Evolutionary conservation across 192 early-diverging fungal species (phyloP), one percentile per base, ranked within the genome.

Genomic region (Cladochytrium replicatum): DNA sequence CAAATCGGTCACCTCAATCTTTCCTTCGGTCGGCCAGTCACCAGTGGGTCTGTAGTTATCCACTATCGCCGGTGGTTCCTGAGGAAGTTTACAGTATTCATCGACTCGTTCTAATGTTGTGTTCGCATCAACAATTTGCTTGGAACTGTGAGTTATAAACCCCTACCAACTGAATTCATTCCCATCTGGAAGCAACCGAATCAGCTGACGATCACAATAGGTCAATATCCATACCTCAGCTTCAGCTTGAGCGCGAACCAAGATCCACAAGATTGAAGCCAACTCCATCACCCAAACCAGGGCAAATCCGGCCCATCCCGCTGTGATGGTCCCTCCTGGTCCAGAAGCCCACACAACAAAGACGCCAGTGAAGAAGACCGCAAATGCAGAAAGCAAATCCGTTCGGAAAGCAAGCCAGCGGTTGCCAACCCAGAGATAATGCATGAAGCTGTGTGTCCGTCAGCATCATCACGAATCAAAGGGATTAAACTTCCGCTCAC

Each of bases 221-320:
- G n/a, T n/a, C n/a, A n/a, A n/a, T n/a, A n/a, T 67, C 38, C 74
- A 77, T 71, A 87, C 82, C 65, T 92, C 88, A 63, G 84, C 80
- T 38, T 71, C 48, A 43, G 63, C 54, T 31, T 61, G 46, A 4
- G 41, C 58, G n/a, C 91, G 78, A 39, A 95, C 76, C 29, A 63
- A 11, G 39, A 86, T 52, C 89, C 90, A 93, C 41, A 88, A 31
- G 30, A 22, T 17, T 31, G 75, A 71, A 2, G 88, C 86, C 61
- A 98, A 94, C 57, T 79, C 82, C 7, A 92, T 68, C 0, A 92
- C 72, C 48, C 94, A 93, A 52, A 76, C 77, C 28, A 99, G 71
- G 41, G 78, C 71, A 39, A 99, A 75, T 37, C 88, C 95, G 28
- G 91, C 88, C 66, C 88, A 70, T 6, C 92, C 91, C 0, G 93